These are phyloP conservation scores for Backusella macrospora DNA, from an alignment of 192 early-diverging fungal species.

Conservation along the genomic window DNA sequence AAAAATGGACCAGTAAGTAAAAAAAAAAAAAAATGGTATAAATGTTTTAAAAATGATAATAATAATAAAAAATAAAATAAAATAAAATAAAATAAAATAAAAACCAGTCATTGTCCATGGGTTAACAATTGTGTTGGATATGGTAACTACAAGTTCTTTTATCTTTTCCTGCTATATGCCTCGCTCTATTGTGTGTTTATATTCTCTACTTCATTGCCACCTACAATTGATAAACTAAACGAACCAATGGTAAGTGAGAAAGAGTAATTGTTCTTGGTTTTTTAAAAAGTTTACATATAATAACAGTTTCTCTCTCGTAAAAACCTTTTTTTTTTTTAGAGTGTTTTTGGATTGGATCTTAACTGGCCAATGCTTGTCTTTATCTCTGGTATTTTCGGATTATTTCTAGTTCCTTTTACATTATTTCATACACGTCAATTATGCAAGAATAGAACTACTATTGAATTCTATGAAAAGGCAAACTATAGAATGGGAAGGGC, in stretches of 20 bases:
- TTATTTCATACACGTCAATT: conserved; percentile 50
- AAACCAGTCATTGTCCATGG: conserved; percentile 43
- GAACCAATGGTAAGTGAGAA: conserved; percentile 27
- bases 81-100: neutral
- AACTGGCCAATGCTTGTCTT: conserved; percentile 45
- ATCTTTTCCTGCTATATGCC: conserved; percentile 49
- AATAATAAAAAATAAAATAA: neutral
- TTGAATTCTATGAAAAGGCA: conserved; percentile 49
- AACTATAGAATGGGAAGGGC: conserved; percentile 30
- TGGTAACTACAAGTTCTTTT: conserved; percentile 51
- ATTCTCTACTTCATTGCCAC: conserved; percentile 45
- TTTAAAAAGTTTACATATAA: too few relatives aligned
- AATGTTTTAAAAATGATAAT: too few relatives aligned
- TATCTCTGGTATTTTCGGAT: conserved; percentile 46
- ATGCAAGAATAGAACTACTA: conserved; percentile 56
- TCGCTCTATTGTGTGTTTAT: conserved; percentile 42
- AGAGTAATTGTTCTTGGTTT: too few relatives aligned
- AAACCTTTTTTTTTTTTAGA: too few relatives aligned
- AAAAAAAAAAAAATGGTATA: neutral
- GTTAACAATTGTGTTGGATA: conserved; percentile 44
- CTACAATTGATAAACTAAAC: conserved; percentile 26
- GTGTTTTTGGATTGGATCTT: conserved; percentile 38
- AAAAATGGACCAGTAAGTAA: conserved; percentile 48
- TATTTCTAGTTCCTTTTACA: conserved; percentile 55
- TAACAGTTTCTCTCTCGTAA: too few relatives aligned